These are phyloP conservation scores for Dichomitus squalens DNA, from an alignment of 1,284 basidiomycete species.

Conservation along the genomic window DNA sequence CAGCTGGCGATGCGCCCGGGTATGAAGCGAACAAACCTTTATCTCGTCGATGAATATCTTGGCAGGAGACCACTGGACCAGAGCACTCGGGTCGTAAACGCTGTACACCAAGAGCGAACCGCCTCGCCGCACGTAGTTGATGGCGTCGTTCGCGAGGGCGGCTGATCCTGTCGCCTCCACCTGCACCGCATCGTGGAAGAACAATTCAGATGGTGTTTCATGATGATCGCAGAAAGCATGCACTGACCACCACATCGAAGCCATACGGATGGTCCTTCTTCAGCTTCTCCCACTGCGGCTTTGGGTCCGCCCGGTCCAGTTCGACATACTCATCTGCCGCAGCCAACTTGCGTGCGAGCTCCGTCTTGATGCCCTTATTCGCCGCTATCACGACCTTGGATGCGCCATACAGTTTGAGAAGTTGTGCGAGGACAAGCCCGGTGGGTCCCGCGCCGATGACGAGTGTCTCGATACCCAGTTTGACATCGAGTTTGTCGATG, in stretches of 20 bases:
- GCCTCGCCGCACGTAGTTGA: conserved; percentile 83
- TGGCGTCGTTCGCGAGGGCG: conserved; percentile 76
- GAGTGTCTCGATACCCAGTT: conserved; percentile 78
- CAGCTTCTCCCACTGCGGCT: conserved; percentile 75
- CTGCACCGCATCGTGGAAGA: too few species aligned
- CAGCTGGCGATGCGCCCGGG: too few species aligned
- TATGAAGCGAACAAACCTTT: too few species aligned
- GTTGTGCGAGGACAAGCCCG: conserved; percentile 83
- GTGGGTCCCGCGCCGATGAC: conserved; percentile 80
- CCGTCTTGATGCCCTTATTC: conserved; percentile 85
- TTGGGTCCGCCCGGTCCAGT: conserved; percentile 73
- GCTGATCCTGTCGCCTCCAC: conserved; percentile 85
- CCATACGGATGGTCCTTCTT: conserved; percentile 82
- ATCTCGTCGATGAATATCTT: conserved; percentile 90
- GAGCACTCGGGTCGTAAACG: conserved; percentile 68
- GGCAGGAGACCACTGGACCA: conserved; percentile 80
- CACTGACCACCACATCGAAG: conserved; percentile 75
- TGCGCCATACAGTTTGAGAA: conserved; percentile 84
- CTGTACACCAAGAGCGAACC: conserved; percentile 75
- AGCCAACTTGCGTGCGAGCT: conserved; percentile 74
- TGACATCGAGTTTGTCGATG: conserved; percentile 77
- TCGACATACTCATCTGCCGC: conserved; percentile 84
- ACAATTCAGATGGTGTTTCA: neutral
- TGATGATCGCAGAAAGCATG: neutral
- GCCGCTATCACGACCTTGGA: conserved; percentile 75